These are phyloP conservation scores for Myrmaecium sp. DNA, from an alignment of 2,329 filamentous ascomycete species.

Conservation along the genomic window DNA sequence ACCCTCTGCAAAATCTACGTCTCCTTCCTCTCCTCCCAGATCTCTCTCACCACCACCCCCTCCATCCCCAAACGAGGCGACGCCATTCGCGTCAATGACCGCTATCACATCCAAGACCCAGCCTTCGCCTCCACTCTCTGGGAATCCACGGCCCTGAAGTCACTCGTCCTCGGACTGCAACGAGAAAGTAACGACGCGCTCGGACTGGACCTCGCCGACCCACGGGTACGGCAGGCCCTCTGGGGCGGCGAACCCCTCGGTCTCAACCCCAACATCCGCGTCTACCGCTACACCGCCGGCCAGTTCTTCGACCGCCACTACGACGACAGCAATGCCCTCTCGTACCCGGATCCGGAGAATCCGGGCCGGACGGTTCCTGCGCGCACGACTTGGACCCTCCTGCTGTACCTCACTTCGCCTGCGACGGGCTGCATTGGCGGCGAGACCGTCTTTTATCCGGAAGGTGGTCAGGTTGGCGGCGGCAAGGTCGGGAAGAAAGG, in stretches of 20 bases:
- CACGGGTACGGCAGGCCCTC: constrained; percentile 19
- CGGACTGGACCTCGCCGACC: constrained; percentile 8
- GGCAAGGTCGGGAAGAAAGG: too few relatives aligned
- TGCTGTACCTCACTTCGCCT: constrained; percentile 69
- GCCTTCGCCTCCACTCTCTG: constrained; percentile 60
- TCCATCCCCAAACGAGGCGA: constrained; percentile 63
- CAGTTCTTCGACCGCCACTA: constrained; percentile 94
- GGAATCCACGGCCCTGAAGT: constrained; percentile 56
- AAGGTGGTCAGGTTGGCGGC: too few relatives aligned
- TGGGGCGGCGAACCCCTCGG: constrained; percentile 79
- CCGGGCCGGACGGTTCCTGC: constrained; percentile 25
- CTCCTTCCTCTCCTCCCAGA: constrained; percentile 48
- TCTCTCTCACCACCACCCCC: constrained; percentile 64
- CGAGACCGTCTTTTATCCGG: constrained; percentile 82
- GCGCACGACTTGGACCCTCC: constrained; percentile 77
- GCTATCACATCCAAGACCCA: constrained; percentile 66
- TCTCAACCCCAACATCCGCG: constrained; percentile 71
- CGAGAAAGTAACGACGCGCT: constrained; percentile 16
- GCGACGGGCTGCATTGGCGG: constrained; percentile 64
- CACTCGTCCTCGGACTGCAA: constrained; percentile 29
- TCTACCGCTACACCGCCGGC: constrained; percentile 72
- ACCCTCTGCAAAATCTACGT: constrained; percentile 62
- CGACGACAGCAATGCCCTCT: constrained; percentile 61
- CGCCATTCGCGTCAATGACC: constrained; percentile 74
- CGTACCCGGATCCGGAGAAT: constrained; percentile 28